Evolutionary conservation across 345 rosid genomes (phyloP), one percentile per base, ranked within the genome.

Genomic region (Clarkia xantiana): DNA sequence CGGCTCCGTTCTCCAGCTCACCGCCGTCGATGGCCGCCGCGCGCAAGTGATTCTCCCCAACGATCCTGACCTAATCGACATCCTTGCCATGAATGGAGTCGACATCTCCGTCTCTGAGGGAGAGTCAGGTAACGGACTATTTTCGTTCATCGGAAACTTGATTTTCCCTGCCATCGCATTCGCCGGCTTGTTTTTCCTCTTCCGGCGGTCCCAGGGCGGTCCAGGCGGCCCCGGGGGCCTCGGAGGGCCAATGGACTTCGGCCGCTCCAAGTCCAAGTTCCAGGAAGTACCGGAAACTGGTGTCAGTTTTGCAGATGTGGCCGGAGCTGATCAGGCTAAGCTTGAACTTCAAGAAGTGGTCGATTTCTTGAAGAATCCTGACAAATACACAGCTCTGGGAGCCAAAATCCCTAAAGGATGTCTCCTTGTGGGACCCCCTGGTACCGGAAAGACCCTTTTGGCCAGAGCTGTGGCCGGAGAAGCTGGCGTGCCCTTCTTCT

Each of bases 391-490:
- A 7, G 73, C 62, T 11, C 18, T 72, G 53, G 73, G 73, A 14
- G 77, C 77, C 7, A 68, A 68, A 52, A 72, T 72, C 52, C 77
- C 73, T 0, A 65, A 72, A 56, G 73, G 77, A 9, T 71, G 71
- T 44, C 71, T 70, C 18, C 51, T 70, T 54, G 71, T 70, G 0
- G 75, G 75, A 12, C 75, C 73, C 36, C 73, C 77, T 17, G 94
- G 94, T 42, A 81, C 91, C 0, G 96, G 96, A 11, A 88, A 88
- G 59, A 88, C 97, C 0, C 77, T 84, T 9, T 49, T 84, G 59
- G 94, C 94, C 0, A 73, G 94, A 60, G 94, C 91, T 0, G 96
- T 87, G 7, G 77, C 96, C 6, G 96, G 94, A 51, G 96, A 87
- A 62, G 96, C 94, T 0, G 94, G 96, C 17, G 73, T 67, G 9